Conservation (phyloP, 1,284 basidiomycete genomes). For the Trametes hirsuta region DNA sequence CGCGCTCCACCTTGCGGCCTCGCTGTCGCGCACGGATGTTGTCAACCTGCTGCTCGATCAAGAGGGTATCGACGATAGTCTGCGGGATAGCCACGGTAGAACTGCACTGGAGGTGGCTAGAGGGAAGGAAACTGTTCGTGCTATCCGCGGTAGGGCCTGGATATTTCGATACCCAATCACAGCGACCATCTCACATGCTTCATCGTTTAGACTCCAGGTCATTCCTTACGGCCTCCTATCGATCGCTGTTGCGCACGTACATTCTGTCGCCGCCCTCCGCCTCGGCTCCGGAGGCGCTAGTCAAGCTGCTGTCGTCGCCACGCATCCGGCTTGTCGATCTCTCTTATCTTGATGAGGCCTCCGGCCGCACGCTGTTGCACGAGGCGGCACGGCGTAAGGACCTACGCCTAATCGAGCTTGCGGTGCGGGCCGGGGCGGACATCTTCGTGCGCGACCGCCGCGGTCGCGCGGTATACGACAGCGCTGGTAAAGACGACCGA, state of each 20-base stretch:
- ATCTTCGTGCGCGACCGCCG: conserved; percentile 86
- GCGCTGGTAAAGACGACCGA: conserved; percentile 73
- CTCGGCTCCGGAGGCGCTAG: conserved; percentile 52
- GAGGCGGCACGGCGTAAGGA: conserved; percentile 88
- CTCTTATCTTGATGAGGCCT: conserved; percentile 75
- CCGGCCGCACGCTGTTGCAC: conserved; percentile 82
- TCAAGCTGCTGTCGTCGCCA: conserved; percentile 64
- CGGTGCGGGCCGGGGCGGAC: conserved; percentile 86
- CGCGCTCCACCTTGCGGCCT: conserved; percentile 86
- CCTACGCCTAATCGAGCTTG: conserved; percentile 80
- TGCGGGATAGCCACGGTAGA: conserved; percentile 71
- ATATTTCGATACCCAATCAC: neutral
- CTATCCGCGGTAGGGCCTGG: conserved; percentile 68
- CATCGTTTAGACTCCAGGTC: conserved; percentile 71
- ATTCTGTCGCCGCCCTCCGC: conserved; percentile 59
- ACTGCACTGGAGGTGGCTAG: conserved; percentile 80
- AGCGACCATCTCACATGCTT: neutral
- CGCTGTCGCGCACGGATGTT: conserved; percentile 80
- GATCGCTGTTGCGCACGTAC: conserved; percentile 74
- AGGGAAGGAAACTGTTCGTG: conserved; percentile 70
- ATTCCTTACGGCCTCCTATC: conserved; percentile 78
- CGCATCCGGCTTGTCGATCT: conserved; percentile 65
- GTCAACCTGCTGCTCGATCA: conserved; percentile 78
- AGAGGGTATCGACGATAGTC: conserved; percentile 80
- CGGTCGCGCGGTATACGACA: conserved; percentile 80